Base-by-base conservation (phyloP, 75 land plant genomes). In the Cupressus sempervirens region DNA sequence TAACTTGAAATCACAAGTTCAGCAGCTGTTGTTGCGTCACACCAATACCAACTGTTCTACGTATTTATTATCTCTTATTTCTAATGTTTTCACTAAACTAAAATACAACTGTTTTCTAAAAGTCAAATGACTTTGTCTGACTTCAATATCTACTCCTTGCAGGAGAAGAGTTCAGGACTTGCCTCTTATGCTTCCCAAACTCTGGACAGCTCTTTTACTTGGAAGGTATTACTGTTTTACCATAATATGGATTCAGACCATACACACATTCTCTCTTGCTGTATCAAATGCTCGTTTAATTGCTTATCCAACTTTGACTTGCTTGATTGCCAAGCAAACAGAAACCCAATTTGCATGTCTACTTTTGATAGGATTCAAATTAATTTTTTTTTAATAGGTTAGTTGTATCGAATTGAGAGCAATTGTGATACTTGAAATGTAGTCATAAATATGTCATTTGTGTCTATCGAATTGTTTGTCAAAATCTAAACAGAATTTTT, bases 181-280 rank as follows among this genome's bases (percentile, higher is more conserved):
- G 93, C 89, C 81, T 89, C 94, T 83, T 91, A 85, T 85, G 96
- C 87, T 40, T 84, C 86, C 40, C 36, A 54, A 26, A 82, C 88
- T 29, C 58, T 90, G 76, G 96, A 96, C 87, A 77, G 88, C 76
- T 93, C 98, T 84, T 84, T 96, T 32, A 88, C 75, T 83, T 96
- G 98, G 98, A 92, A 94, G 95, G 98, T 96, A 86, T 30, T 81
- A 3, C 14, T 77, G 23, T 11, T 40, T 77, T 18, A 4, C 26
- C 46, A 40, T 35, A 70, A 70, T 9, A 30, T 9, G 30, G 30
- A 70, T 9, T 70, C 34, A 5, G 45, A 43, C 34, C 30, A 70
- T 70, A 30, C 11, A 34, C 73, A 7, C 34, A 30, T 70, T 29
- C 11, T 70, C 34, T 29, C 73, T 29, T 70, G 73, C 34, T 70